These are phyloP conservation scores for Fusarium annulatum DNA, from an alignment of 2,329 filamentous ascomycete genomes.

Conservation along the genomic window DNA sequence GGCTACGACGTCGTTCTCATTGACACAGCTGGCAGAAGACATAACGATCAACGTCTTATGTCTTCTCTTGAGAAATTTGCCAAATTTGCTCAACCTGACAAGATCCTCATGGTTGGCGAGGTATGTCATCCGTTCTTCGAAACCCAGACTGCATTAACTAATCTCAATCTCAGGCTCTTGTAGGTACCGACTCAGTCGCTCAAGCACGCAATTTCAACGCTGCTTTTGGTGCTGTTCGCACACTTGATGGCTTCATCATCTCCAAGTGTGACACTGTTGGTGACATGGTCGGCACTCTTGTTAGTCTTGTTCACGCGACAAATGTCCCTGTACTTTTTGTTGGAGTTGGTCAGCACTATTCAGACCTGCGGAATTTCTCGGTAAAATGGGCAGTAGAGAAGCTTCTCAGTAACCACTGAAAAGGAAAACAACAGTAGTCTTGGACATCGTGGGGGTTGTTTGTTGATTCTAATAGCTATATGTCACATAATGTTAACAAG, in stretches of 20 bases:
- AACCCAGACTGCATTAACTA: neutral
- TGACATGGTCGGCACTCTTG: constrained; percentile 96
- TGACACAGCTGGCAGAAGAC: constrained; percentile 92
- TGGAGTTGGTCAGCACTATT: constrained; percentile 77
- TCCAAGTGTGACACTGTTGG: constrained; percentile 98
- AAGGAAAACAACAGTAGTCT: constrained; percentile 15
- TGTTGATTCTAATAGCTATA: constrained; percentile 2
- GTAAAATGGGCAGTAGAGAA: constrained; percentile 77
- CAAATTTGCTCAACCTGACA: constrained; percentile 94
- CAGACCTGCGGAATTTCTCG: constrained; percentile 74
- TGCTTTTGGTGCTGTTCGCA: constrained; percentile 83
- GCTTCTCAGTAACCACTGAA: constrained; percentile 64
- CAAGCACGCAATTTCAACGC: constrained; percentile 97
- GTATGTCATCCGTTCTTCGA: constrained; percentile 44
- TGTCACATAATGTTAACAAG: constrained; percentile 7
- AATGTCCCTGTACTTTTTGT: constrained; percentile 96
- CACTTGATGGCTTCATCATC: constrained; percentile 96
- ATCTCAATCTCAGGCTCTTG: constrained; percentile 71
- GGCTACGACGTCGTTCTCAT: constrained; percentile 94
- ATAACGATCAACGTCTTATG: constrained; percentile 97
- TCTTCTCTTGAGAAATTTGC: constrained; percentile 96
- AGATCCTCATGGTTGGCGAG: constrained; percentile 93
- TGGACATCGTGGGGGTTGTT: neutral
- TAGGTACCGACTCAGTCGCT: constrained; percentile 93
- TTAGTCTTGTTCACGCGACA: constrained; percentile 97